These are phyloP conservation scores for Solanum boliviense DNA, from an alignment of 257 asterid genomes.

Conservation along the genomic window DNA sequence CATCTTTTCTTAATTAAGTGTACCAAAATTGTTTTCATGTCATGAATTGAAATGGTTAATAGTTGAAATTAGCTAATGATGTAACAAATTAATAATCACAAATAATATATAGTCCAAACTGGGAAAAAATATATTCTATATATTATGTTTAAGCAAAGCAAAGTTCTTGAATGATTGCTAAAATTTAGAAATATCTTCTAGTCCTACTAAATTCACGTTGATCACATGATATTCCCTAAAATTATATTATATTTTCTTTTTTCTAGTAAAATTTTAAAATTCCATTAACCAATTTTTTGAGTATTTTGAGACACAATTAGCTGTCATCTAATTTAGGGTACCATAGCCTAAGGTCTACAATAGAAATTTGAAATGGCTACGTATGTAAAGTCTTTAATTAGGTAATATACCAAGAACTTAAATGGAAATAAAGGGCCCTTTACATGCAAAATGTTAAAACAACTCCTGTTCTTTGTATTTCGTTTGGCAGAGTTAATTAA, in stretches of 20 bases:
- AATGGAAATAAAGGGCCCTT: neutral
- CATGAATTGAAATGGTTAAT: neutral
- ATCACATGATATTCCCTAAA: neutral
- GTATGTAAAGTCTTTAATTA: neutral
- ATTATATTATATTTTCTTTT: neutral
- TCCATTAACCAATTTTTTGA: neutral
- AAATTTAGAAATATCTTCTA: neutral
- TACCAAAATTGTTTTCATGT: neutral
- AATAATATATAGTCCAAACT: neutral
- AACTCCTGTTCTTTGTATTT: neutral
- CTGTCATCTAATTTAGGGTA: neutral
- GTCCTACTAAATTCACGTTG: neutral
- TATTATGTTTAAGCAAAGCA: neutral
- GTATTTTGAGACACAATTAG: neutral
- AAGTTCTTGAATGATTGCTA: neutral
- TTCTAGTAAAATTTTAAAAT: neutral
- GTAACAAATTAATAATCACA: neutral
- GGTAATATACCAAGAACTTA: neutral
- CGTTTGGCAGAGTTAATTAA: neutral
- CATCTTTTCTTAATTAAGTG: neutral
- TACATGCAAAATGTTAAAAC: neutral
- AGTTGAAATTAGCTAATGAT: neutral
- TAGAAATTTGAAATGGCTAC: neutral
- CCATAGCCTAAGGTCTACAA: neutral
- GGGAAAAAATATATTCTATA: neutral